Evolutionary conservation across 495 filamentous ascomycete species (phyloP), one percentile per base, ranked within the genome.

Genomic region (Trichoderma orchidacearum): DNA sequence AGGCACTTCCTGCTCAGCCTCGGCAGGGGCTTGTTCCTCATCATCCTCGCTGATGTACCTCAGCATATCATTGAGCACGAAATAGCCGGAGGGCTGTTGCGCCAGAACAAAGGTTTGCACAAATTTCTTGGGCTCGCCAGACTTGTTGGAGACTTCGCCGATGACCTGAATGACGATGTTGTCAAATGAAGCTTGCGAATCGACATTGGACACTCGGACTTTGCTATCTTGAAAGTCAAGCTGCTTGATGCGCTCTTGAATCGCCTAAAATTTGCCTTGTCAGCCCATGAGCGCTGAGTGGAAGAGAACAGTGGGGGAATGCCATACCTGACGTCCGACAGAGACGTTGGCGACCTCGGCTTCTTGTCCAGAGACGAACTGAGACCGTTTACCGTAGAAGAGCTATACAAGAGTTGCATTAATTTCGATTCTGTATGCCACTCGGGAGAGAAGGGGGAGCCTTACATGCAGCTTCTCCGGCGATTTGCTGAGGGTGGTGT

Each of bases 51-150:
- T 80, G 58, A 98, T 80, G 71, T 90, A 97, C 45, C 93, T 79
- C 73, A 98, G 90, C 68, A 98, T 96, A 59, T 98, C 93, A 66
- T 98, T 98, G 58, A 97, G 80, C 3, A 98, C 93, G 62, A 95
- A 98, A 74, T 97, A 98, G 53, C 93, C 93, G 45, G 92, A 96
- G 28, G 89, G 89, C 73, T 98, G 93, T 68, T 92, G 83, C 9
- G 93, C 94, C 55, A 98, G 84, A 53, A 98, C 90, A 62, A 98
- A 98, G n/a, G 93, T 96, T 77, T 98, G 93, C 12, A 88, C 83
- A 63, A 97, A 98, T 69, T 96, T 96, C 75, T 87, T 90, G 59
- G 90, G 88, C 21, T 90, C 87, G 57, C 83, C 82, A 18, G 80
- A 82, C 69, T 93, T 94, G 76, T 93, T 96, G 60, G 90, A 95